Conservation (phyloP, 345 rosid species). For the Camelina neglecta region DNA sequence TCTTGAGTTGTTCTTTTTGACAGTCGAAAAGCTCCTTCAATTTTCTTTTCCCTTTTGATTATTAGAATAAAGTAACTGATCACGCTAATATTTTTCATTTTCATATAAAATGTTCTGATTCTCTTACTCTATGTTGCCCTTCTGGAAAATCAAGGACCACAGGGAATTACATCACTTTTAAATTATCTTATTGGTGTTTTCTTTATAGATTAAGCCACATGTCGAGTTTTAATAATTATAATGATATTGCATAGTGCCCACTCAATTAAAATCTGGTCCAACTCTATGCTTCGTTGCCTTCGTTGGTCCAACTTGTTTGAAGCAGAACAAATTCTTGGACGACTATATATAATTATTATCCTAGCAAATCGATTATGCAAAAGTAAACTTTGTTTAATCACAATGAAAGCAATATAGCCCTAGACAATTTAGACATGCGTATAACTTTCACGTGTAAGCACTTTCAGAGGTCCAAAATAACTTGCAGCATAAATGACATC, state of each 20-base stretch:
- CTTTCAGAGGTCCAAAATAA: conserved; percentile 33
- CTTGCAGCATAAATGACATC: conserved; percentile 25
- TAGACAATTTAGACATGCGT: conserved; percentile 16
- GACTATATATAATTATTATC: conserved; percentile 16
- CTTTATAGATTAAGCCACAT: conserved; percentile 20
- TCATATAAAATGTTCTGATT: conserved; percentile 28
- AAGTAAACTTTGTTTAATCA: conserved; percentile 23
- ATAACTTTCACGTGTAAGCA: conserved; percentile 33
- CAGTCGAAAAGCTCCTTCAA: conserved; percentile 14
- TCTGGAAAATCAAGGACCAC: conserved; percentile 30
- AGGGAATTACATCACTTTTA: not conserved
- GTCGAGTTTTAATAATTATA: conserved; percentile 15
- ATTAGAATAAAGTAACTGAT: conserved; percentile 15
- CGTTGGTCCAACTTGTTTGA: conserved; percentile 26
- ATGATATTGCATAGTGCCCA: conserved; percentile 12
- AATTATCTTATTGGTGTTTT: not conserved
- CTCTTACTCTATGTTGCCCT: conserved; percentile 23
- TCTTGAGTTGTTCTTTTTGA: conserved; percentile 29
- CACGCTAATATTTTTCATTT: conserved; percentile 18
- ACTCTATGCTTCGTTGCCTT: conserved; percentile 10
- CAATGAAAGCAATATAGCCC: not conserved
- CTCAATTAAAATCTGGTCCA: conserved; percentile 28
- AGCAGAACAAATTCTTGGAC: conserved; percentile 25
- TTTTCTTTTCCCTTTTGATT: conserved; percentile 12
- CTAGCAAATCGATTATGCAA: conserved; percentile 14